Base-by-base conservation (phyloP, 176 grass and related monocot genomes). In the Calamus simplicifolius region DNA sequence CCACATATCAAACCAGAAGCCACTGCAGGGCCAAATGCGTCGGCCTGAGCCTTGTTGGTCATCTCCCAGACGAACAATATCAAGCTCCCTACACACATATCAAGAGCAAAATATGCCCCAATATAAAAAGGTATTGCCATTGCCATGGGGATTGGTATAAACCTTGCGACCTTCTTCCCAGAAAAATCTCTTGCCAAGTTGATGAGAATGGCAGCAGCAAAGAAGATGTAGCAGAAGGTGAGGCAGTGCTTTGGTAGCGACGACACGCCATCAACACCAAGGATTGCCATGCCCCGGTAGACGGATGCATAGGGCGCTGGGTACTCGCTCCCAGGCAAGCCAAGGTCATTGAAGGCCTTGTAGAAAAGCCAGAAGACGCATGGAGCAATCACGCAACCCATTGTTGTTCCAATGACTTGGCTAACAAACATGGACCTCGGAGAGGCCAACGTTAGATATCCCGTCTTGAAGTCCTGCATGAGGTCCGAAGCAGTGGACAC, bases 381-480 rank as follows among this genome's bases (percentile, higher is more conserved):
- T 2, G 70, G 59, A 23, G 26, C 70, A 3, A 73, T 23, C 28
- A 73, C 70, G n/a, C 70, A 73, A 31, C 59, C 70, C 50, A 73
- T 26, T 8, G 50, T 29, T 4, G 59, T 48, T 8, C 70, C 70
- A 3, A 63, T 73, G 4, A 48, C 26, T 17, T 54, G 49, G 58
- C 48, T 52, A 6, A 61, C 27, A 30, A 73, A 63, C 50, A 73
- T 48, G 6, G 70, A 26, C 25, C 49, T 49, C 5, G 69, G 57
- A 6, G 57, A 72, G 25, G 51, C 28, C 1, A 52, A 50, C 1
- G 59, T 73, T 7, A 73, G 2, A 49, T 72, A 43, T 0, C 69
- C 69, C 0, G 69, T 72, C 38, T 35, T 73, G 51, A 64, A 65
- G 51, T 65, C 61, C 5, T 74, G 71, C 71, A 65, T 65, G 4